Percentiles rank a stretch among this genome's conserved stretches.
Evolutionary conservation across 2,329 filamentous ascomycete genomes (phyloP).

Genomic region (Ilyonectria mors-panacis): DNA sequence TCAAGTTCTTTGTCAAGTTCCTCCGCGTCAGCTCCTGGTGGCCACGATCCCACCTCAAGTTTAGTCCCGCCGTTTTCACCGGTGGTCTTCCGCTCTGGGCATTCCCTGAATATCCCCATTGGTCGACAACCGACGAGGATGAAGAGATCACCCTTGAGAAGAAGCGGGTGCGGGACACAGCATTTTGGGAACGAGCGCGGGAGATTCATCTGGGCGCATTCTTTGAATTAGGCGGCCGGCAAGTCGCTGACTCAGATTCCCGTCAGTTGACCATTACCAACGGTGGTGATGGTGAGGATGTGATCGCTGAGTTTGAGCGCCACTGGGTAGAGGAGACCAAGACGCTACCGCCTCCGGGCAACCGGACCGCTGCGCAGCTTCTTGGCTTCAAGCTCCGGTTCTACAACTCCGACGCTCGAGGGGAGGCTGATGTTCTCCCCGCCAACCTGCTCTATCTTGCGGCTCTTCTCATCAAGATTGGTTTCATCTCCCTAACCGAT

Average conservation of each 20-base stretch:
- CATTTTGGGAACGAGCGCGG: slow-evolving; percentile 87
- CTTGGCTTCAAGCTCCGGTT: slow-evolving; percentile 98
- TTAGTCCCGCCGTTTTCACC: slow-evolving; percentile 62
- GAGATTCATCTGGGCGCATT: slow-evolving; percentile 85
- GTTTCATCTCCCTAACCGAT: slow-evolving; percentile 93
- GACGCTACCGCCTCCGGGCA: slow-evolving; percentile 87
- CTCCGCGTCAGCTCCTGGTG: slow-evolving; percentile 96
- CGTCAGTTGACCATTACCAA: slow-evolving; percentile 59
- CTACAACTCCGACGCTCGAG: slow-evolving; percentile 86
- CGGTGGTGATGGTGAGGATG: slow-evolving; percentile 56
- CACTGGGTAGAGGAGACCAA: slow-evolving; percentile 87
- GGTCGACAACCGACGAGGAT: slow-evolving; percentile 78
- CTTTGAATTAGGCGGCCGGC: slow-evolving; percentile 87
- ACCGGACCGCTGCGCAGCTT: slow-evolving; percentile 92
- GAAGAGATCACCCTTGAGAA: slow-evolving; percentile 69
- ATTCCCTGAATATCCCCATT: slow-evolving; percentile 77
- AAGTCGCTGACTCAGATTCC: slow-evolving; percentile 72
- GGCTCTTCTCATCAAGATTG: slow-evolving; percentile 94
- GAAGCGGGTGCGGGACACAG: slow-evolving; percentile 76
- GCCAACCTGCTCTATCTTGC: slow-evolving; percentile 94
- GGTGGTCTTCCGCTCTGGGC: slow-evolving; percentile 90
- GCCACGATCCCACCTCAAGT: slow-evolving; percentile 75
- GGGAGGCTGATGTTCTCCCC: slow-evolving; percentile 83
- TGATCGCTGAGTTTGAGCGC: slow-evolving; percentile 70
- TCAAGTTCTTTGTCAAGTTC: slow-evolving; percentile 94